These are phyloP conservation scores for Coriaria nepalensis DNA, from an alignment of 306 rosid species.

Conservation along the genomic window DNA sequence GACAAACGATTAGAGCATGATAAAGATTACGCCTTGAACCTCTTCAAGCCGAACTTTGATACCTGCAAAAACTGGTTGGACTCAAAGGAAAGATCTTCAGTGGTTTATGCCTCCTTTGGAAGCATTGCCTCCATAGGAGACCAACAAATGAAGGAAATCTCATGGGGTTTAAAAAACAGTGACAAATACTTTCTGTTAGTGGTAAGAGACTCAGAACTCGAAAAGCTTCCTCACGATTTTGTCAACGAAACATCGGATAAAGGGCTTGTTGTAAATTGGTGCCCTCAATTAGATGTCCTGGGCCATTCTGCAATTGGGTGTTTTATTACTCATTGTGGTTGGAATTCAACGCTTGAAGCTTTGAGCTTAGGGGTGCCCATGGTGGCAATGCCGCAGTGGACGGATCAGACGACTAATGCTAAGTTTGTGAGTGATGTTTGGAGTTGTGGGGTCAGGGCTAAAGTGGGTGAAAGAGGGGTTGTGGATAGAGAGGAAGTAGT, in stretches of 20 bases:
- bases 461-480: background rate
- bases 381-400: constrained; percentile 1
- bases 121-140: background rate
- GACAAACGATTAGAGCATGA: background rate
- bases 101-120: background rate
- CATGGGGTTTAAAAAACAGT: background rate
- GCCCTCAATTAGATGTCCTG: background rate
- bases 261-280: background rate
- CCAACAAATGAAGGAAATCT: background rate
- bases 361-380: background rate
- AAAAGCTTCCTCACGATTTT: background rate
- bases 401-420: background rate
- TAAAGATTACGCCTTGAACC: background rate
- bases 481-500: background rate
- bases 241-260: background rate
- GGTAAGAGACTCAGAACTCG: background rate
- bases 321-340: background rate
- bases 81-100: background rate
- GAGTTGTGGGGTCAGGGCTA: background rate
- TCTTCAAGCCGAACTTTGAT: background rate
- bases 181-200: background rate
- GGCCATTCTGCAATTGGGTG: background rate
- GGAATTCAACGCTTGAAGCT: background rate
- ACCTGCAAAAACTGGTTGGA: background rate
- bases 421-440: background rate